A percentile compares a stretch with the other conserved stretches of the same genome.
phyloP scores from a whole-genome alignment of 257 asterid species.

The Petunia axillaris region DNA sequence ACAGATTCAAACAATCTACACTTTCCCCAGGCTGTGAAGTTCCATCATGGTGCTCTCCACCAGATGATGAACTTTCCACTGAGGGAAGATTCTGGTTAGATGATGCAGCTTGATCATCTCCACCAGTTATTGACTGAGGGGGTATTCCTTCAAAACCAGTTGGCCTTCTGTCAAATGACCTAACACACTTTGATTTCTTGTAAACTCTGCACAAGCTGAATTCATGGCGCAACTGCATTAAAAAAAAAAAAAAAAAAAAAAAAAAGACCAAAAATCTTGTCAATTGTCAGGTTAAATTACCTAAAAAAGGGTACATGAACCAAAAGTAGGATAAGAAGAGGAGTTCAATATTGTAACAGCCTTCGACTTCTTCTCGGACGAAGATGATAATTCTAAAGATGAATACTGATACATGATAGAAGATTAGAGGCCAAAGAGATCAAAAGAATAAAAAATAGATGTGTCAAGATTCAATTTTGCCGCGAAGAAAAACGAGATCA shows the following conservation, averaged over 20 bases:
- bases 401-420: not conserved
- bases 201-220: conserved; percentile 60
- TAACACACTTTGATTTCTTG: conserved; percentile 43
- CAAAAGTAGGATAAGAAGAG: not conserved
- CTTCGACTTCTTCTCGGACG: not conserved
- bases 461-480: too few species aligned
- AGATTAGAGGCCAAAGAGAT: not conserved
- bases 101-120: not conserved
- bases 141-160: conserved; percentile 22
- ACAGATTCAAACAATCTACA: too few species aligned
- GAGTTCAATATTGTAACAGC: not conserved
- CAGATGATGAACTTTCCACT: too few species aligned
- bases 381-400: too few species aligned
- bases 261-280: not conserved
- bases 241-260: not conserved
- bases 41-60: too few species aligned
- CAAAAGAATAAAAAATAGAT: too few species aligned
- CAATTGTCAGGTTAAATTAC: not conserved
- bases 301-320: too few species aligned
- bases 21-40: too few species aligned
- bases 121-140: not conserved
- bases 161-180: conserved; percentile 64
- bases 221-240: conserved; percentile 46
- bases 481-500: too few species aligned
- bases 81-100: not conserved